Evolutionary conservation across 2,329 filamentous ascomycete species (phyloP).

Genomic region (Ophiobolus disseminans): DNA sequence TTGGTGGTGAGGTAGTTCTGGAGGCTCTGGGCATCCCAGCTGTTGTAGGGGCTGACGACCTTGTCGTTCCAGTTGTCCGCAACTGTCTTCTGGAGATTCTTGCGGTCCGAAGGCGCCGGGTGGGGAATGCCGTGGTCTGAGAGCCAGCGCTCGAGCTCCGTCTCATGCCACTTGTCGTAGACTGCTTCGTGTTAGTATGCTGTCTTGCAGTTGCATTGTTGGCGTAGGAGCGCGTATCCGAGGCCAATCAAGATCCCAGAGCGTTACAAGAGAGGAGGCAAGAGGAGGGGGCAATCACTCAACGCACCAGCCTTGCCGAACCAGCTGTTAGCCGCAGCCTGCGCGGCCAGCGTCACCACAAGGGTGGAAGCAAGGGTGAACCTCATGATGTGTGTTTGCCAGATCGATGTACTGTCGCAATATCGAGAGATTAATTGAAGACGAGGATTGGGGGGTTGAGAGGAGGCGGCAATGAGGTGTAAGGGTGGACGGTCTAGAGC

Average conservation of each 20-base stretch:
- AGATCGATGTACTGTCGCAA: conserved; percentile 13
- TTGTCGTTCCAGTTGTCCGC: conserved; percentile 87
- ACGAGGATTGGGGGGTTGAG: conserved; percentile 8
- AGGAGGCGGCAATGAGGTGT: conserved; percentile 15
- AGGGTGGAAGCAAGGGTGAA: conserved; percentile 72
- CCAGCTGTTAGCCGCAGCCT: conserved; percentile 80
- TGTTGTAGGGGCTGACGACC: conserved; percentile 75
- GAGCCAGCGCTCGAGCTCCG: conserved; percentile 95
- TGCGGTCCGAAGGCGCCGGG: conserved; percentile 87
- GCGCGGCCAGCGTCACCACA: conserved; percentile 73
- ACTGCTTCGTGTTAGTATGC: conserved; percentile 60
- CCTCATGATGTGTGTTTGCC: conserved; percentile 68
- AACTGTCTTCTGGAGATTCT: conserved; percentile 91
- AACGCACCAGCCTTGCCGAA: conserved; percentile 82
- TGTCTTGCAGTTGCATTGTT: conserved; percentile 3
- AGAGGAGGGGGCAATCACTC: conserved; percentile 30
- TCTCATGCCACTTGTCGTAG: conserved; percentile 99
- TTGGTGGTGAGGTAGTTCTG: conserved; percentile 72
- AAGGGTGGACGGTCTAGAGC: conserved; percentile 17
- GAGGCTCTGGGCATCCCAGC: conserved; percentile 76
- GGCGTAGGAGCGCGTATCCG: neutral
- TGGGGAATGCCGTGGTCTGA: conserved; percentile 91
- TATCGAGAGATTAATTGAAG: conserved; percentile 30
- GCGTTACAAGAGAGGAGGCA: neutral
- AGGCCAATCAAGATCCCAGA: no score